A percentile compares a stretch with the other conserved stretches of the same genome.
Evolutionary conservation across 306 rosid genomes (phyloP).

Genomic region (Dicorynia guianensis): DNA sequence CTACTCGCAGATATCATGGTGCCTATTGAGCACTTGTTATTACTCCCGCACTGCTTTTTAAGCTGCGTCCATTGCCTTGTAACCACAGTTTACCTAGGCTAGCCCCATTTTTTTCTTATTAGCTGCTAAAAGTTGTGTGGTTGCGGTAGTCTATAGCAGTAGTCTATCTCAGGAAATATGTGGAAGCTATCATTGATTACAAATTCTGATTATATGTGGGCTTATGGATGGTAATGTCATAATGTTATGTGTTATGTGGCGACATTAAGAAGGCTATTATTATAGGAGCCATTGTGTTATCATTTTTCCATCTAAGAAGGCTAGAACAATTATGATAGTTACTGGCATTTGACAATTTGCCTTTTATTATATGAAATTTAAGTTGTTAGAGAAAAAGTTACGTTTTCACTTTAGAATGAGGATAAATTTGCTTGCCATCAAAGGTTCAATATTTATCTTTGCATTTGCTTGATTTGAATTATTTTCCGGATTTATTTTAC

Average conservation of each 20-base stretch:
- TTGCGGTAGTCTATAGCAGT: neutral
- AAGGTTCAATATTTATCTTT: conserved; percentile 14
- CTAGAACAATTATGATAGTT: too few species aligned
- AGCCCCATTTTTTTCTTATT: neutral
- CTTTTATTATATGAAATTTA: neutral
- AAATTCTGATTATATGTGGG: neutral
- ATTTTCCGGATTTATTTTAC: neutral
- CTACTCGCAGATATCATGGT: neutral
- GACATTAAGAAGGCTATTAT: neutral
- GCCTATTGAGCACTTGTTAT: neutral
- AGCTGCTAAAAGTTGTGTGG: neutral
- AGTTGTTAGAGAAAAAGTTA: neutral
- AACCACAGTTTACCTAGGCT: neutral
- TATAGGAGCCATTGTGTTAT: neutral
- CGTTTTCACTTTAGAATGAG: neutral
- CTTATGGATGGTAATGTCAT: neutral
- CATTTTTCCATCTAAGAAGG: too few species aligned
- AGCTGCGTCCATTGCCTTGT: too few species aligned
- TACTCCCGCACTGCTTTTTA: neutral
- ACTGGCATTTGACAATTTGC: neutral
- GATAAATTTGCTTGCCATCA: neutral
- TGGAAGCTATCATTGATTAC: neutral
- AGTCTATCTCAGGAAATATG: conserved; percentile 6
- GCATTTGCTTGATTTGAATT: conserved; percentile 5
- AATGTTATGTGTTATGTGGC: conserved; percentile 3